Percentiles rank a stretch among this genome's conserved stretches.
Evolutionary conservation across 164 flowering plant species (phyloP).

Genomic region (Nelumbo lutea): DNA sequence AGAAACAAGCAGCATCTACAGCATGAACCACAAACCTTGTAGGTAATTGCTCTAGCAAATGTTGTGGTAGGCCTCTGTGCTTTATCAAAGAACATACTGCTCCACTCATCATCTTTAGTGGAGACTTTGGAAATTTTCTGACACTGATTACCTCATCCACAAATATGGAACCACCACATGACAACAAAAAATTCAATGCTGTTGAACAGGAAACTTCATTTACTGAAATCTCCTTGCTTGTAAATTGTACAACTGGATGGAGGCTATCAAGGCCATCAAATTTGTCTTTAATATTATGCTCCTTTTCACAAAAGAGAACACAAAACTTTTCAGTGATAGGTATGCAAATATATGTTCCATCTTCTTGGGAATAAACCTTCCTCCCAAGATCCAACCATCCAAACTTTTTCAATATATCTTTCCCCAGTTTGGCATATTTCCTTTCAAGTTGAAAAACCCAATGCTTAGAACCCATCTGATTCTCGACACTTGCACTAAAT

Average conservation of each 20-base stretch:
- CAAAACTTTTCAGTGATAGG: conserved; percentile 61
- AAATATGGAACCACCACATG: conserved; percentile 47
- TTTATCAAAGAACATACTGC: conserved; percentile 51
- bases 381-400: conserved; percentile 86
- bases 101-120: conserved; percentile 57
- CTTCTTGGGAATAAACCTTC: conserved; percentile 50
- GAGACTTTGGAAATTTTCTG: conserved; percentile 51
- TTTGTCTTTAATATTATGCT: conserved; percentile 14
- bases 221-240: conserved; percentile 12
- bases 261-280: conserved; percentile 17
- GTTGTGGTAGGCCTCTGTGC: conserved; percentile 41
- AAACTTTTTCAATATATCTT: conserved; percentile 73
- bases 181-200: conserved; percentile 43
- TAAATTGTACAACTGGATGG: conserved; percentile 11
- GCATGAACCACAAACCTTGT: conserved; percentile 46
- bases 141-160: conserved; percentile 42
- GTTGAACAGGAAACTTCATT: conserved; percentile 28
- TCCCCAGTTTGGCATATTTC: conserved; percentile 64
- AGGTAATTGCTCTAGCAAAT: conserved; percentile 71
- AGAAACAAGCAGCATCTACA: background rate
- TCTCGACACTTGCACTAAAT: conserved; percentile 5
- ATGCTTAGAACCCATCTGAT: conserved; percentile 19
- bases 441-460: conserved; percentile 60
- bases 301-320: conserved; percentile 27
- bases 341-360: conserved; percentile 56